phyloP scores from a whole-genome alignment of 495 filamentous ascomycete species.

The Achaetomiella virescens region DNA sequence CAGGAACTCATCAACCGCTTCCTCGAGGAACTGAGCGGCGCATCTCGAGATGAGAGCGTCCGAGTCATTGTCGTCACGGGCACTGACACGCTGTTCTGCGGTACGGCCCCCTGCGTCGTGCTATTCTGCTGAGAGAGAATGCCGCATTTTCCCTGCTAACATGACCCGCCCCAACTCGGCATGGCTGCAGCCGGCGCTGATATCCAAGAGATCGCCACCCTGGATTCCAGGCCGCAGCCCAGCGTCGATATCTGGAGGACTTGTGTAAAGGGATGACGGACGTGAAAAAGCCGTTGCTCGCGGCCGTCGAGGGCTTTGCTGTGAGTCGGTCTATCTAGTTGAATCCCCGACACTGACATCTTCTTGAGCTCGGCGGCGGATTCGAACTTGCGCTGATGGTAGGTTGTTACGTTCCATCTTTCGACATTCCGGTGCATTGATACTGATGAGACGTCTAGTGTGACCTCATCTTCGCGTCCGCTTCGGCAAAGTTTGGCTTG shows the following conservation, averaged over 20 bases:
- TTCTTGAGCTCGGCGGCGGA: constrained; percentile 29
- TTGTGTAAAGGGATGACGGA: constrained; percentile 27
- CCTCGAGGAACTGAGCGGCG: constrained; percentile 15
- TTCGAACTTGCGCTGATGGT: constrained; percentile 32
- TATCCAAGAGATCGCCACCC: neutral
- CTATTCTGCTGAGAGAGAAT: neutral
- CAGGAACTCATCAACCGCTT: constrained; percentile 28
- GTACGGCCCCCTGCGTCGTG: constrained; percentile 23
- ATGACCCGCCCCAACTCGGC: too few relatives aligned
- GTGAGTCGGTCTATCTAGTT: constrained; percentile 14
- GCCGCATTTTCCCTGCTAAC: neutral
- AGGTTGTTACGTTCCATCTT: constrained; percentile 9
- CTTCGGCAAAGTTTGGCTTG: constrained; percentile 33
- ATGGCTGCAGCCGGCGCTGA: neutral
- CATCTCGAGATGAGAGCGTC: constrained; percentile 11
- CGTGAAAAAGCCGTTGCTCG: constrained; percentile 31
- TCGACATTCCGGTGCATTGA: too few relatives aligned
- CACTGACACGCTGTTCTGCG: constrained; percentile 29
- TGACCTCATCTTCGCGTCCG: constrained; percentile 37
- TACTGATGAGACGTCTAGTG: constrained; percentile 28
- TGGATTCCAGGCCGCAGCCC: neutral
- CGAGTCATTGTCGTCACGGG: constrained; percentile 34
- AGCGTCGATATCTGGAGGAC: constrained; percentile 31
- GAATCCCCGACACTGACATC: neutral
- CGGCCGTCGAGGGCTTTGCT: constrained; percentile 30